Evolutionary conservation across 2,329 filamentous ascomycete species (phyloP).

Genomic region (Escovopsis sp.): DNA sequence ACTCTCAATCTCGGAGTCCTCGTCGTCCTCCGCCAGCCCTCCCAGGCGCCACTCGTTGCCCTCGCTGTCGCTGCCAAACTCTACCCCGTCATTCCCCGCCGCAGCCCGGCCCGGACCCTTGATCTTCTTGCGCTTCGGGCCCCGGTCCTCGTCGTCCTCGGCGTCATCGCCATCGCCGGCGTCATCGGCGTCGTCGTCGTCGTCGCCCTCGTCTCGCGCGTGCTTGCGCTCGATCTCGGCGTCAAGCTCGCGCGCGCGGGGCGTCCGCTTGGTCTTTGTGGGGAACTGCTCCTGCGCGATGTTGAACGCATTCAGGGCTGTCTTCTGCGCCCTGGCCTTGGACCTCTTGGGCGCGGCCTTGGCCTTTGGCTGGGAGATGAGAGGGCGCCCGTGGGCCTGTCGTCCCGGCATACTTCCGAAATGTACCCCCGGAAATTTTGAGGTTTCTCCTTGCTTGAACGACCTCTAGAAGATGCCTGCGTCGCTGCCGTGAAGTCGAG

Average conservation of each 20-base stretch:
- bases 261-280: slow-evolving; percentile 31
- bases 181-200: slow-evolving; percentile 21
- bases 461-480: background rate
- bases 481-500: no score
- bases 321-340: slow-evolving; percentile 33
- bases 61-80: slow-evolving; percentile 70
- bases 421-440: no score
- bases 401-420: slow-evolving; percentile 38
- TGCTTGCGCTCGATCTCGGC: slow-evolving; percentile 31
- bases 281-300: slow-evolving; percentile 40
- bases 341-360: slow-evolving; percentile 26
- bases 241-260: slow-evolving; percentile 37
- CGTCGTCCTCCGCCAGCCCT: slow-evolving; percentile 37
- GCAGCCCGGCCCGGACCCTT: slow-evolving; percentile 27
- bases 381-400: slow-evolving; percentile 41
- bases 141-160: slow-evolving; percentile 40
- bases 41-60: slow-evolving; percentile 78
- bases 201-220: slow-evolving; percentile 28
- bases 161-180: slow-evolving; percentile 31
- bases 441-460: background rate
- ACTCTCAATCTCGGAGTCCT: slow-evolving; percentile 50
- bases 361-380: slow-evolving; percentile 25
- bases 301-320: slow-evolving; percentile 42
- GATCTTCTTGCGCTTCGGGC: slow-evolving; percentile 25
- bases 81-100: slow-evolving; percentile 41